phyloP scores from a whole-genome alignment of 2,329 filamentous ascomycete genomes.

The Drechslerella coelobrocha region DNA sequence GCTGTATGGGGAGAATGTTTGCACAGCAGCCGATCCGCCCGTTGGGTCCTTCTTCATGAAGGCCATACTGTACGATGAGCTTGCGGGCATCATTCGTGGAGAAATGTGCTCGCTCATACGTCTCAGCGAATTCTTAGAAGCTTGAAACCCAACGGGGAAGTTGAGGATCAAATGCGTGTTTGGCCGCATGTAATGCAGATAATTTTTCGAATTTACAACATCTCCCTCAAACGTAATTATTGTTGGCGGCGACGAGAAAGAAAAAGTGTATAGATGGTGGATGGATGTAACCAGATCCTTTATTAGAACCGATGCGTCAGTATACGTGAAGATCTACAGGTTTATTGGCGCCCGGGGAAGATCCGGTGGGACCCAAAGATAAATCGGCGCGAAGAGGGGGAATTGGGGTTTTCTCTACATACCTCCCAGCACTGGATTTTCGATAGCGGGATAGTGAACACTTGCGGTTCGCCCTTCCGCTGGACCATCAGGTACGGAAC shows the following conservation, averaged over 20 bases:
- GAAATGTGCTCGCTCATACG: constrained; percentile 49
- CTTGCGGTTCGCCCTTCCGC: constrained; percentile 51
- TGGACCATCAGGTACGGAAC: constrained; percentile 49
- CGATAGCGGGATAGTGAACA: constrained; percentile 48
- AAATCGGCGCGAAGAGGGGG: constrained; percentile 23
- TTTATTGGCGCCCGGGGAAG: constrained; percentile 43
- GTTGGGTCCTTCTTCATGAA: constrained; percentile 51
- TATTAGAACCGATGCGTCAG: constrained; percentile 22
- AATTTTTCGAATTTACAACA: constrained; percentile 52
- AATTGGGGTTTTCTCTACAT: constrained; percentile 21
- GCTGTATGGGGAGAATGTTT: constrained; percentile 49
- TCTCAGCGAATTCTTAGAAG: constrained; percentile 48
- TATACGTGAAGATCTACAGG: constrained; percentile 42
- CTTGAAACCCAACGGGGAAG: constrained; percentile 49
- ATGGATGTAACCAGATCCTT: constrained; percentile 50
- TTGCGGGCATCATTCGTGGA: constrained; percentile 47
- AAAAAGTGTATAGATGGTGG: constrained; percentile 50
- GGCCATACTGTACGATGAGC: constrained; percentile 50
- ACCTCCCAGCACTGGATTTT: constrained; percentile 52
- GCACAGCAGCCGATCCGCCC: constrained; percentile 38
- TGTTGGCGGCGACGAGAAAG: constrained; percentile 50
- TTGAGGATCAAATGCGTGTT: constrained; percentile 51
- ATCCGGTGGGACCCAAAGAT: constrained; percentile 47
- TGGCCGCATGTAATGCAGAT: constrained; percentile 50
- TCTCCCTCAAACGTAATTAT: constrained; percentile 54